Evolutionary conservation across 352 stramenopile genomes (phyloP), one percentile per base, ranked within the genome.

Genomic region (Peronospora belbahrii): DNA sequence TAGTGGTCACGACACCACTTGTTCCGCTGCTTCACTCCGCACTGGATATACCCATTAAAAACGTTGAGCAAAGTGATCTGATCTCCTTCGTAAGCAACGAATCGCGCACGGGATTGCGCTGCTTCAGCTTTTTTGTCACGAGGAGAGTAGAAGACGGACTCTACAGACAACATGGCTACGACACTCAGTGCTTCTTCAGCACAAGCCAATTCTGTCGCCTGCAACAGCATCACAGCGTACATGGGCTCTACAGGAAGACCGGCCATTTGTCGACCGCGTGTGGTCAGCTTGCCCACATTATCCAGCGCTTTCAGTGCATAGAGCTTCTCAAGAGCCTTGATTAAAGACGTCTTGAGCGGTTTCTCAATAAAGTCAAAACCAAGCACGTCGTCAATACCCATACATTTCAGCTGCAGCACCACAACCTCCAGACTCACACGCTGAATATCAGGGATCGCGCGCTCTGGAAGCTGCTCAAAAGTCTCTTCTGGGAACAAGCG

Each of bases 361-460:
- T 86, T 85, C 33, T 96, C 80, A 43, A 96, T 87, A 39, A 94
- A 95, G 30, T 94, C 77, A 48, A 95, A 96, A 0, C 66, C 67
- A 14, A 93, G 57, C n/a, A 90, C 72, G 48, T 90, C 70, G 34
- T 88, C 73, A 34, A 93, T 89, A 24, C 70, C 73, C 76, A 93
- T 93, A 33, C 61, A 85, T 59, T 93, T 93, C 42, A 93, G 67
- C 56, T 91, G 82, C 30, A 93, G 56, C 45, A 94, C 78, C 13
- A 90, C 70, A 8, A 90, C 69, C 52, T 91, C 71, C 9, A 93
- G 47, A 47, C 85, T 90, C 48, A 96, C 79, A 35, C 80, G 82
- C 58, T 92, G 83, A 41, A 92, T 94, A 33, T 89, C 86, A 5
- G 82, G 73, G 18, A 93, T 70, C 7, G 76, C 77, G 15, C 78